These are phyloP conservation scores for Jaapia argillacea DNA, from an alignment of 768 basidiomycete species.

Conservation along the genomic window DNA sequence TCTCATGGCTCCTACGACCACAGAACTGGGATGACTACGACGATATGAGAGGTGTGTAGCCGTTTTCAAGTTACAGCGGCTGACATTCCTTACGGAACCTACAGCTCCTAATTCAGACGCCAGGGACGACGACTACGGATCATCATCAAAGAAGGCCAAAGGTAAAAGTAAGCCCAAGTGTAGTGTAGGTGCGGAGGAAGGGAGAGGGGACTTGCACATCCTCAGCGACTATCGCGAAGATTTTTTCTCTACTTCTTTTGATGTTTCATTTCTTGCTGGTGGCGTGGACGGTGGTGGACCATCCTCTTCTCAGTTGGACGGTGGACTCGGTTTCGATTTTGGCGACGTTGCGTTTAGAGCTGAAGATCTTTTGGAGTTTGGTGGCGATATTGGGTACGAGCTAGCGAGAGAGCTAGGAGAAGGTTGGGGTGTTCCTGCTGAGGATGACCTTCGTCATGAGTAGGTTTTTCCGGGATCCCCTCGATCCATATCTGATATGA, in stretches of 20 bases:
- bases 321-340: conserved; percentile 30
- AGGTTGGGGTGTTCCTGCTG: conserved; percentile 43
- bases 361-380: conserved; percentile 47
- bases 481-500: no score
- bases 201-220: conserved; percentile 47
- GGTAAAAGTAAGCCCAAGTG: conserved; percentile 15
- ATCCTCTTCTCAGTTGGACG: conserved; percentile 49
- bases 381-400: conserved; percentile 61
- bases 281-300: conserved; percentile 21
- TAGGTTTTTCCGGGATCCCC: no score
- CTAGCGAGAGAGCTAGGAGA: conserved; percentile 67
- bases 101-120: conserved; percentile 25
- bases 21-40: conserved; percentile 12
- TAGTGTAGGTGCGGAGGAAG: conserved; percentile 28
- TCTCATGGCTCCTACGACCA: background rate
- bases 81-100: no score
- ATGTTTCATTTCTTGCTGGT: conserved; percentile 41
- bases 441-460: no score
- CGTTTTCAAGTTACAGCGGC: no score
- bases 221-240: conserved; percentile 66
- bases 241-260: conserved; percentile 56
- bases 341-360: conserved; percentile 43
- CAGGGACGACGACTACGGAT: conserved; percentile 41
- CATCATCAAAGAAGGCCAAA: conserved; percentile 18
- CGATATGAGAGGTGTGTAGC: background rate